A percentile compares a stretch with the other conserved stretches of the same genome.
Conservation (phyloP, 2,329 filamentous ascomycete species). For the Ceratocystis harringtonii region DNA sequence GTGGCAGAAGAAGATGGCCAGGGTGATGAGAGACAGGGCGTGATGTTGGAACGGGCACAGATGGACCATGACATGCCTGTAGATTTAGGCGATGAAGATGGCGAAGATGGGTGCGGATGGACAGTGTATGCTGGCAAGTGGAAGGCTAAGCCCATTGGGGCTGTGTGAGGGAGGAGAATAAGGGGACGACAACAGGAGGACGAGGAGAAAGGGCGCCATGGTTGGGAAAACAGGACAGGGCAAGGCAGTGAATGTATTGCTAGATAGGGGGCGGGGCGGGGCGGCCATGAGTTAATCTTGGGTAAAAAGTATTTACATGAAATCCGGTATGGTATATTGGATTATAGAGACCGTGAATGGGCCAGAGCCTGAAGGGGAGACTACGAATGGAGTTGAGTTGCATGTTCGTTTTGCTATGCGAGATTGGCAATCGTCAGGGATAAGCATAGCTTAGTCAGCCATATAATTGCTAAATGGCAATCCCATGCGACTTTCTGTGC, state of each 20-base stretch:
- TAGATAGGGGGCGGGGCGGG: not conserved
- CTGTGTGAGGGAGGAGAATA: constrained; percentile 8
- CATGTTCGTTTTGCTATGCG: not conserved
- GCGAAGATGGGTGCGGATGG: constrained; percentile 16
- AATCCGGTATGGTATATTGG: no score
- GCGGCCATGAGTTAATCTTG: no score
- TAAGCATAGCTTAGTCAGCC: not conserved
- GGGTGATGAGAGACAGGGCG: constrained; percentile 27
- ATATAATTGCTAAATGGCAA: not conserved
- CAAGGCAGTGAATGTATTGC: not conserved
- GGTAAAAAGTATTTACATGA: no score
- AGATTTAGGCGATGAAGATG: constrained; percentile 23
- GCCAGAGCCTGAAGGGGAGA: no score
- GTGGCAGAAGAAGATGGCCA: not conserved
- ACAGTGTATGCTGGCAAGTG: constrained; percentile 12
- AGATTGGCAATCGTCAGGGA: not conserved
- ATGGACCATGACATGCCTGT: constrained; percentile 16
- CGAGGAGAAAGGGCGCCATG: not conserved
- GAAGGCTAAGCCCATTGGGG: constrained; percentile 18
- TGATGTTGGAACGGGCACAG: constrained; percentile 28
- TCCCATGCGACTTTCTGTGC: not conserved
- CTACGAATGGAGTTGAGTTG: no score
- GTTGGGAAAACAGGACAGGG: not conserved
- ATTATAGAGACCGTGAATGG: no score
- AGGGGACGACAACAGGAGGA: not conserved